Evolutionary conservation across 2,329 filamentous ascomycete species (phyloP).

Genomic region (Penicillium expansum): DNA sequence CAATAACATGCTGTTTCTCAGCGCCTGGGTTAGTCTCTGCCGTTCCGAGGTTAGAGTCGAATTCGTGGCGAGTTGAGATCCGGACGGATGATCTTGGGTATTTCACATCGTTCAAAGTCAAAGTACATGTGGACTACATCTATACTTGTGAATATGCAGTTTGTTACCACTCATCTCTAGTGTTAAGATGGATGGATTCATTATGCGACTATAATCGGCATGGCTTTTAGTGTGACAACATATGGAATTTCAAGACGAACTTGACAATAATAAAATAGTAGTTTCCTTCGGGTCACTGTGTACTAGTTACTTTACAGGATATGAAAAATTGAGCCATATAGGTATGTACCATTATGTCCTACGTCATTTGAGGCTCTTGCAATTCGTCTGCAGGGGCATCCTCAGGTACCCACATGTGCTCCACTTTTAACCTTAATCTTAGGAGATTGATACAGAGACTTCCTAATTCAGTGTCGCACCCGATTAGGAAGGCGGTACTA

Average conservation of each 20-base stretch:
- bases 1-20: not conserved
- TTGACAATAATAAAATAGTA: not conserved
- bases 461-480: too few species aligned
- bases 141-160: not conserved
- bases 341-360: not conserved
- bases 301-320: not conserved
- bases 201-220: not conserved
- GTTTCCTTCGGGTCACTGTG: not conserved
- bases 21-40: accelerated
- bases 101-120: too few species aligned
- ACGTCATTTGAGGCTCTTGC: not conserved
- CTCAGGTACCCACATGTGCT: not conserved
- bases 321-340: not conserved
- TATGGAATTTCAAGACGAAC: not conserved
- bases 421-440: not conserved
- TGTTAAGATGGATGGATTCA: not conserved
- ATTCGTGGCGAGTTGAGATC: too few species aligned
- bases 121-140: not conserved
- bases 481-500: too few species aligned
- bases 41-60: not conserved
- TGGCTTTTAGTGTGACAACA: not conserved
- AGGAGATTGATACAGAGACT: too few species aligned
- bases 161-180: not conserved
- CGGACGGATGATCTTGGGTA: not conserved
- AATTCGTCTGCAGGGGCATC: not conserved